These are phyloP conservation scores for Baorangia bicolor DNA, from an alignment of 768 basidiomycete genomes.

Conservation along the genomic window DNA sequence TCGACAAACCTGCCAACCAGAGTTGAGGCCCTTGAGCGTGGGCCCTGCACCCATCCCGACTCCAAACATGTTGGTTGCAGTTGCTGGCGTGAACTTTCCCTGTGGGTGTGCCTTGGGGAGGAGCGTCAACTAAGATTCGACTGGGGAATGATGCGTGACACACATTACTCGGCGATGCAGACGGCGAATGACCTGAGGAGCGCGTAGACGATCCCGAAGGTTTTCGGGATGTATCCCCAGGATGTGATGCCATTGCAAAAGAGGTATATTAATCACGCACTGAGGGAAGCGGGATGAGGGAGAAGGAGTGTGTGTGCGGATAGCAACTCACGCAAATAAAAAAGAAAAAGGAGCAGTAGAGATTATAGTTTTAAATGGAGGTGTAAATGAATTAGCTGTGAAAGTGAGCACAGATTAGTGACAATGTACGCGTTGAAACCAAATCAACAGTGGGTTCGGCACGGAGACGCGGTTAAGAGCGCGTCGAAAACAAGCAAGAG, in stretches of 20 bases:
- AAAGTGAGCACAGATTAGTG: slow-evolving; percentile 25
- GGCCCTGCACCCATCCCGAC: slow-evolving; percentile 48
- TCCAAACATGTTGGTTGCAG: slow-evolving; percentile 50
- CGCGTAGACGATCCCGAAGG: slow-evolving; percentile 69
- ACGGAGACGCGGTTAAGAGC: slow-evolving; percentile 32
- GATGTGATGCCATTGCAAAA: slow-evolving; percentile 33
- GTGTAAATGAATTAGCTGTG: slow-evolving; percentile 38
- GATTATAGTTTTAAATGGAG: slow-evolving; percentile 35
- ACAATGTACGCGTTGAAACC: slow-evolving; percentile 23
- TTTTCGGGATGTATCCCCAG: slow-evolving; percentile 55
- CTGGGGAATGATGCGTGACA: slow-evolving; percentile 17
- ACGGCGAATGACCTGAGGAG: slow-evolving; percentile 61
- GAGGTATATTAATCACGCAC: slow-evolving; percentile 32
- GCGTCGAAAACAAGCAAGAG: slow-evolving; percentile 26
- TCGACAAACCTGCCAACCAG: slow-evolving; percentile 65
- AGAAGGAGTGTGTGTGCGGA: slow-evolving; percentile 6
- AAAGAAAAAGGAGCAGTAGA: slow-evolving; percentile 25
- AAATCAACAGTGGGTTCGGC: slow-evolving; percentile 24
- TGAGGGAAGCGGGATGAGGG: slow-evolving; percentile 19
- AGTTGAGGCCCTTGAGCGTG: slow-evolving; percentile 51
- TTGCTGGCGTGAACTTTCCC: slow-evolving; percentile 44
- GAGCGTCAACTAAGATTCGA: slow-evolving; percentile 7
- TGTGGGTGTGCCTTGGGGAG: slow-evolving; percentile 39
- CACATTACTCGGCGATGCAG: slow-evolving; percentile 60
- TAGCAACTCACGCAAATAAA: slow-evolving; percentile 30